Conservation (phyloP, 2,329 filamentous ascomycete species). For the Colletotrichum melonis region DNA sequence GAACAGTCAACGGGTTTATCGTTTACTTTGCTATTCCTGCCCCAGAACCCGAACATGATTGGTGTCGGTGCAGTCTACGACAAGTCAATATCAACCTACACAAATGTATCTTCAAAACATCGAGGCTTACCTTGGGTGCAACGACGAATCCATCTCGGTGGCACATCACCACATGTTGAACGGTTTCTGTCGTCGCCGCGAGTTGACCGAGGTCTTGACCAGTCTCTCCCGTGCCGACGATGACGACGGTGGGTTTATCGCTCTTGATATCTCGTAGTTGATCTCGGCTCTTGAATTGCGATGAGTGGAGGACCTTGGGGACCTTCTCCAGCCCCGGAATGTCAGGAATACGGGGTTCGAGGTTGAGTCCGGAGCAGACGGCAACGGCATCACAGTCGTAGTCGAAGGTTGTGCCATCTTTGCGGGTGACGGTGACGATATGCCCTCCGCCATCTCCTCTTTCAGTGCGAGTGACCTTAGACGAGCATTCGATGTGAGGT, state of each 20-base stretch:
- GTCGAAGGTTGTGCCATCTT: constrained; percentile 11
- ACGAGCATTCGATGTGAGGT: constrained; percentile 49
- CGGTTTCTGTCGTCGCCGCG: constrained; percentile 54
- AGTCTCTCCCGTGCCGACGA: constrained; percentile 59
- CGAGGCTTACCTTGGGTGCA: constrained; percentile 52
- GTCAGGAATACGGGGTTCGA: constrained; percentile 51
- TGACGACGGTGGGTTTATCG: constrained; percentile 48
- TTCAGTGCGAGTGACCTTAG: constrained; percentile 44
- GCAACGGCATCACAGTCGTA: constrained; percentile 56
- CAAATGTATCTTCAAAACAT: too few species aligned
- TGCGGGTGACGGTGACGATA: constrained; percentile 5
- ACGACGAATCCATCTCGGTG: constrained; percentile 59
- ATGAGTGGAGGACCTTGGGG: constrained; percentile 54
- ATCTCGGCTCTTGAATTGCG: constrained; percentile 51
- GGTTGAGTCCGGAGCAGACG: constrained; percentile 57
- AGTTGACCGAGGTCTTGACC: constrained; percentile 57
- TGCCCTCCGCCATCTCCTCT: constrained; percentile 14
- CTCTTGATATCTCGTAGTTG: constrained; percentile 53
- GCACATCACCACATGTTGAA: constrained; percentile 54
- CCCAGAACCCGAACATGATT: constrained; percentile 32
- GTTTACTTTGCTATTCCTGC: neutral
- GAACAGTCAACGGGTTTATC: constrained; percentile 58
- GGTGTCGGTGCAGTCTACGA: constrained; percentile 25
- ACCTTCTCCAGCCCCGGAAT: constrained; percentile 53
- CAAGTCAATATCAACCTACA: neutral